Evolutionary conservation across 2,329 filamentous ascomycete species (phyloP).

Genomic region (Botrytis tulipae): DNA sequence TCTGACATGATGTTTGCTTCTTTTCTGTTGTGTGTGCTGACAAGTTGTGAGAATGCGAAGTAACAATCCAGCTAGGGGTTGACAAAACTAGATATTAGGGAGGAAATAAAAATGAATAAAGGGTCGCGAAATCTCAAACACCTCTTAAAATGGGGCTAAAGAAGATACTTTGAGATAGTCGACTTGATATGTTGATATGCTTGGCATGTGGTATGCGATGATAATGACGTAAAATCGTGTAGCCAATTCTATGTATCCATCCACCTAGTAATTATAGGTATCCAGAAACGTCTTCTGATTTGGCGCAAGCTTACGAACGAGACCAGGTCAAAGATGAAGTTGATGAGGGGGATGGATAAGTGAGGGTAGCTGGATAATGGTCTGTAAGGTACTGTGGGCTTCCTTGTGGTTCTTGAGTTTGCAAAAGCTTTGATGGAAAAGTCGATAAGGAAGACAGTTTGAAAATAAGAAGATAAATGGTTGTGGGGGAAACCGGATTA

Average conservation of each 20-base stretch:
- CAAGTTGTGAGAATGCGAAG: background rate
- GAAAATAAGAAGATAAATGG: background rate
- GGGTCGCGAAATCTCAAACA: background rate
- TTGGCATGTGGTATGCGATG: background rate
- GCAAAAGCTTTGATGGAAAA: constrained; percentile 7
- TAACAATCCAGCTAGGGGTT: background rate
- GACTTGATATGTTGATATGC: background rate
- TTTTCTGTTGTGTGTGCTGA: background rate
- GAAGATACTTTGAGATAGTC: background rate
- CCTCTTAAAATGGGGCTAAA: background rate
- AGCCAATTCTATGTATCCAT: background rate
- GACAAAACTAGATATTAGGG: background rate
- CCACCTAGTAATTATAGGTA: background rate
- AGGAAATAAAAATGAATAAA: background rate
- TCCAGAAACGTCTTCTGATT: background rate
- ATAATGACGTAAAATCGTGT: constrained; percentile 11
- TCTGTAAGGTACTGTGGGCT: background rate
- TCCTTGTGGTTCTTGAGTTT: background rate
- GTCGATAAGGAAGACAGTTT: constrained; percentile 4
- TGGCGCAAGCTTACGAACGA: background rate
- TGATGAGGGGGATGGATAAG: background rate
- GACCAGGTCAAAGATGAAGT: background rate
- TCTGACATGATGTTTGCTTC: constrained; percentile 21
- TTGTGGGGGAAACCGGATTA: constrained; percentile 21
- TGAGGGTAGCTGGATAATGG: background rate